Conservation (phyloP, 2,329 filamentous ascomycete species). For the Macrophomina pseudophaseolina region DNA sequence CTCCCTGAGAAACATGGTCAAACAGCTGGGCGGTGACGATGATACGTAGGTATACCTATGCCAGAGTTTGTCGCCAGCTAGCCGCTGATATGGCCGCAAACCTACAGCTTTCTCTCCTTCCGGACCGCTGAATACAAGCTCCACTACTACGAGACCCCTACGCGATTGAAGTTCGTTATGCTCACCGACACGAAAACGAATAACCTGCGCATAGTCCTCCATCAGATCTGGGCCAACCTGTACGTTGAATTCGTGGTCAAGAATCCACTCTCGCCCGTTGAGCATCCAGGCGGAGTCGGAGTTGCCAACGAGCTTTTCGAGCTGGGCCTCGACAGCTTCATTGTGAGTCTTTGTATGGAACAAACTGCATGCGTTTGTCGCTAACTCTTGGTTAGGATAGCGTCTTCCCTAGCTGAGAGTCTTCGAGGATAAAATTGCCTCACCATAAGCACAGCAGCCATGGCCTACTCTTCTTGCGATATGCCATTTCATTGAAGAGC, state of each 20-base stretch:
- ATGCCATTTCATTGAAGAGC: neutral
- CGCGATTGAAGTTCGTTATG: conserved; percentile 95
- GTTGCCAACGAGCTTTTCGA: conserved; percentile 71
- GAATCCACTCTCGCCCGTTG: conserved; percentile 65
- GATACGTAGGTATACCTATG: conserved; percentile 63
- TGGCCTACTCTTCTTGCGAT: neutral
- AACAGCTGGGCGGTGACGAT: conserved; percentile 90
- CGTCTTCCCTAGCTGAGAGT: conserved; percentile 13
- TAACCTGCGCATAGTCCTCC: conserved; percentile 91
- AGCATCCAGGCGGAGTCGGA: conserved; percentile 65
- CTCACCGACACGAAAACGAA: conserved; percentile 86
- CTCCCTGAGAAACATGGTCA: conserved; percentile 93
- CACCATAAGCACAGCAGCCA: neutral
- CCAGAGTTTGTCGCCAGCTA: neutral
- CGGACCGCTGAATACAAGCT: conserved; percentile 95
- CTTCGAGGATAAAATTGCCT: neutral
- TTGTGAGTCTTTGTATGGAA: conserved; percentile 3
- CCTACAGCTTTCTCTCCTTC: conserved; percentile 81
- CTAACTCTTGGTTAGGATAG: conserved; percentile 14
- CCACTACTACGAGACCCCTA: conserved; percentile 98
- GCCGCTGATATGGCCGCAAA: conserved; percentile 1
- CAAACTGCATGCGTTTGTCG: no score
- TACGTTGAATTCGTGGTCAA: conserved; percentile 91
- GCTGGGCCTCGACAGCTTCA: conserved; percentile 73
- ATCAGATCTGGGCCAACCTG: conserved; percentile 98